Conservation (phyloP, 805 yeast species). For the Kuraishia capsulata region DNA sequence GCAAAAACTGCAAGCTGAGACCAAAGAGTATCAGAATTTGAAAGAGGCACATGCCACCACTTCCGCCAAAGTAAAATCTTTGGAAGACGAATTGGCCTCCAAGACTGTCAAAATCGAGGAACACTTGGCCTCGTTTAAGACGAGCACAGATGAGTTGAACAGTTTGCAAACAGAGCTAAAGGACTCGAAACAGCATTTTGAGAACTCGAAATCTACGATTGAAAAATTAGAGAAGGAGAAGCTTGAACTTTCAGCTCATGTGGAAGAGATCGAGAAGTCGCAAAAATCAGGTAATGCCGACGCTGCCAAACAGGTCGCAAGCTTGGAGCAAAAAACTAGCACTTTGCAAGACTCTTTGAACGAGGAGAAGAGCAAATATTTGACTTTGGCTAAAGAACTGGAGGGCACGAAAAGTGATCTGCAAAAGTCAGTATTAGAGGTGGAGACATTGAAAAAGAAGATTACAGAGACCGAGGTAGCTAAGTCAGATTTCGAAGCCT, state of each 20-base stretch:
- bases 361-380: not conserved
- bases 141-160: conserved; percentile 4
- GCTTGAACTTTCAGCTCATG: conserved; percentile 6
- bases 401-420: no score
- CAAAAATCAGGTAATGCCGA: not conserved
- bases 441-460: no score
- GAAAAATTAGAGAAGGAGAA: not conserved
- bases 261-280: conserved; percentile 3
- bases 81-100: conserved; percentile 2
- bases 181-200: conserved; percentile 1
- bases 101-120: conserved; percentile 1
- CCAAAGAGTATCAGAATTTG: not conserved
- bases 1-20: not conserved
- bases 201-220: not conserved
- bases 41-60: conserved; percentile 1
- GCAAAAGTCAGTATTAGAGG: no score
- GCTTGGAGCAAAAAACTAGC: not conserved
- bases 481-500: no score
- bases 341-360: no score
- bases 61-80: conserved; percentile 1
- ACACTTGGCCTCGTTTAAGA: conserved; percentile 3
- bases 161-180: conserved; percentile 2
- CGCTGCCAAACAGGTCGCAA: not conserved
- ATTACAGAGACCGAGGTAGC: no score
- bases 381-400: no score